Evolutionary conservation across 441 rosid species (phyloP), one percentile per base, ranked within the genome.

Genomic region (Gossypium aridum): DNA sequence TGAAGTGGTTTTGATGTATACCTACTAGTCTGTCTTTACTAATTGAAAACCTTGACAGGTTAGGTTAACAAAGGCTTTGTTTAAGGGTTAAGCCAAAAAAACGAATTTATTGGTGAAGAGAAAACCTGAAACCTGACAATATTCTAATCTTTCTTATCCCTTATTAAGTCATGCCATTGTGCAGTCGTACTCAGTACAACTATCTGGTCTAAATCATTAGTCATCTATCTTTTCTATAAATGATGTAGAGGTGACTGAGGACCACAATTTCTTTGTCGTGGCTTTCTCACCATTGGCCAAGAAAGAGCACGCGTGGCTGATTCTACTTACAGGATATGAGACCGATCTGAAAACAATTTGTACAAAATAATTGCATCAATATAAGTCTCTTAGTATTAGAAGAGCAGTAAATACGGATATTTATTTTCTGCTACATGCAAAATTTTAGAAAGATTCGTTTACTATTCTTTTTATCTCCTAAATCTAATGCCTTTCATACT

Each of bases 401-500:
- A 37, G 12, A 37, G 45, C 45, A 39, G 12, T 39, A 39, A 39
- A 39, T 2, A 39, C 7, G 10, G 45, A 39, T 39, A 39, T 39
- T 39, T 39, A 39, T 8, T 39, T 39, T 39, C 12, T 39, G 45
- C 45, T 39, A 2, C 2, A 2, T 8, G 45, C 45, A 39, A 39
- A 39, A 39, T 8, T 8, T 39, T 39, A 39, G 45, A 8, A 39
- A 39, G 45, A 39, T 8, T 8, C 12, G 45, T 0, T 39, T 2
- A 26, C 20, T 7, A 7, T 51, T 73, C 22, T 34, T 70, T 73
- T 56, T 22, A 34, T 39, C 61, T 80, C 75, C 79, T 54, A 68
- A 49, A 69, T 49, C 72, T n/a, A 53, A 26, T 26, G 61, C 63
- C 73, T 70, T 82, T 56, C 19, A 7, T 76, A 66, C 69, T 57